Percentiles rank a stretch among this genome's conserved stretches.
These are phyloP conservation scores for Aspergillus bombycis DNA, from an alignment of 2,329 filamentous ascomycete species.

Conservation along the genomic window DNA sequence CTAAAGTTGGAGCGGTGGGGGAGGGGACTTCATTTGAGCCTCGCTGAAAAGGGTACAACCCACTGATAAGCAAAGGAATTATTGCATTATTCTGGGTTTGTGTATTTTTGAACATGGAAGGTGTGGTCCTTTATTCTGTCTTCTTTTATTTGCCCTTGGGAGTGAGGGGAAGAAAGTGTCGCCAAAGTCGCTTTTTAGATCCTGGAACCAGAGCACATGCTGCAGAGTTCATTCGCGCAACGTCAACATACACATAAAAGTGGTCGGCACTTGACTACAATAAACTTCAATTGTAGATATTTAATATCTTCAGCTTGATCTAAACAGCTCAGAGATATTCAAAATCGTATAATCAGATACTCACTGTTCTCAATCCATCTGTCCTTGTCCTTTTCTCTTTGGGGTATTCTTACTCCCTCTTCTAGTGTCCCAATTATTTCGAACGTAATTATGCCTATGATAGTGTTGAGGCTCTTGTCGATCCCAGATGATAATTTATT, in stretches of 20 bases:
- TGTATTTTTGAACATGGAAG: not conserved
- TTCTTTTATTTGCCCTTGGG: not conserved
- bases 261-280: not conserved
- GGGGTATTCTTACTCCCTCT: not conserved
- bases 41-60: not conserved
- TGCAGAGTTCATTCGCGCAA: not conserved
- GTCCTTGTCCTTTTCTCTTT: not conserved
- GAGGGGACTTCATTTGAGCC: not conserved
- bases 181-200: not conserved
- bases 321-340: not conserved
- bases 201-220: not conserved
- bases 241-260: not conserved
- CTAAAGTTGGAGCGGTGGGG: slow-evolving; percentile 2
- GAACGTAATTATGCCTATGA: not conserved
- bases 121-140: not conserved
- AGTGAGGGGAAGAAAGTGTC: not conserved
- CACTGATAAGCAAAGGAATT: not conserved
- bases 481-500: not conserved
- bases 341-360: not conserved
- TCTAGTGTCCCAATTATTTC: not conserved
- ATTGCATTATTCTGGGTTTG: not conserved
- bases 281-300: not conserved
- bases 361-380: not conserved
- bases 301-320: not conserved
- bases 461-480: not conserved